Evolutionary conservation across 768 basidiomycete species (phyloP).

Genomic region (Suillus plorans): DNA sequence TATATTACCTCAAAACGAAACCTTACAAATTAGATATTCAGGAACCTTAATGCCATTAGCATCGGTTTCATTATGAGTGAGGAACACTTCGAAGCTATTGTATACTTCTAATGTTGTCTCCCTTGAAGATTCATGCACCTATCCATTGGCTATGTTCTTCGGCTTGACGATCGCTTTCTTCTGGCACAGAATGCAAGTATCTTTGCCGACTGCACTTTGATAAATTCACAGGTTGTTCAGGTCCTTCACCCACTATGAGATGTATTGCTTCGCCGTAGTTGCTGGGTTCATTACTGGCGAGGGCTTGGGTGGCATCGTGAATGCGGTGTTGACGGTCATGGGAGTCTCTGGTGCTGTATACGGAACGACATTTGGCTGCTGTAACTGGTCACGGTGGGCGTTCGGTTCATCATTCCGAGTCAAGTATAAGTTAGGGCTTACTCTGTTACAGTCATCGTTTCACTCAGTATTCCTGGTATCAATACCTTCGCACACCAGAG

Average conservation of each 20-base stretch:
- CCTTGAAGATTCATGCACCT: conserved; percentile 20
- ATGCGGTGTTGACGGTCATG: conserved; percentile 29
- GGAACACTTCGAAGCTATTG: background rate
- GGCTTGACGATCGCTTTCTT: conserved; percentile 24
- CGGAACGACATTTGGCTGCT: conserved; percentile 29
- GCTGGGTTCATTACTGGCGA: conserved; percentile 42
- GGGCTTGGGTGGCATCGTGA: conserved; percentile 36
- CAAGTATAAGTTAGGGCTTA: no score
- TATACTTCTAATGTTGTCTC: background rate
- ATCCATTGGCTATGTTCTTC: conserved; percentile 23
- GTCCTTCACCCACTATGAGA: conserved; percentile 9
- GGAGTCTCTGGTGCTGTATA: conserved; percentile 26
- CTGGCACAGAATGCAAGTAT: conserved; percentile 12
- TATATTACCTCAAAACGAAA: background rate
- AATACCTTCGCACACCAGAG: no score
- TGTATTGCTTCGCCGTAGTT: conserved; percentile 36
- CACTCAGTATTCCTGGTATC: no score
- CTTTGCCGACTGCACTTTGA: background rate
- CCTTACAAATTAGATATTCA: background rate
- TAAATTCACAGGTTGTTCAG: background rate
- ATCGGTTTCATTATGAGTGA: conserved; percentile 17
- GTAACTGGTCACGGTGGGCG: no score
- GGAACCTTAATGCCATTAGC: conserved; percentile 27
- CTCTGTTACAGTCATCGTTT: no score
- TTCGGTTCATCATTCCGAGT: no score